phyloP scores from a whole-genome alignment of 805 yeast species.

The Diddensiella transvaalensis region DNA sequence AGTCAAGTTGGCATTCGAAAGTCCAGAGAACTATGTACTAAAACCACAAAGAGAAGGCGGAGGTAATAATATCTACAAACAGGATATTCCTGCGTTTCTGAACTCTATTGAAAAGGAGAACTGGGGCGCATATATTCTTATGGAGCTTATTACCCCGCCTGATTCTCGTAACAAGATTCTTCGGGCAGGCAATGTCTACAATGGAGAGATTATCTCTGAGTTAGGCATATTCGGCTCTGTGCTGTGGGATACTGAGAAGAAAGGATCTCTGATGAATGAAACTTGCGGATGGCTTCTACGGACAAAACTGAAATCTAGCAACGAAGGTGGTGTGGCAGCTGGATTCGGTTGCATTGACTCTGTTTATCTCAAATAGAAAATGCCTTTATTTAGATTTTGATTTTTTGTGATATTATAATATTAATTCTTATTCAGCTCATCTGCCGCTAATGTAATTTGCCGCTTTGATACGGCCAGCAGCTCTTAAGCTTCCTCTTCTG shows the following conservation, averaged over 20 bases:
- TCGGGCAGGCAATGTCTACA: slow-evolving; percentile 56
- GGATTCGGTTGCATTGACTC: slow-evolving; percentile 97
- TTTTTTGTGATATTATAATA: background rate
- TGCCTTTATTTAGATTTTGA: background rate
- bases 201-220: slow-evolving; percentile 83
- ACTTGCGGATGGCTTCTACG: slow-evolving; percentile 83
- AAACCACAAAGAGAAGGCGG: slow-evolving; percentile 99
- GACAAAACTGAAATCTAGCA: slow-evolving; percentile 79
- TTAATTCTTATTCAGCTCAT: background rate
- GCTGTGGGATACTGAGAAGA: slow-evolving; percentile 63
- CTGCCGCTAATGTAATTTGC: background rate
- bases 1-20: slow-evolving; percentile 58
- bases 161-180: slow-evolving; percentile 63
- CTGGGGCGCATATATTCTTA: slow-evolving; percentile 88
- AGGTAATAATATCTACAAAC: slow-evolving; percentile 88
- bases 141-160: slow-evolving; percentile 89
- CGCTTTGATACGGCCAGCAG: slow-evolving; percentile 1
- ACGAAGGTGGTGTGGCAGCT: slow-evolving; percentile 99
- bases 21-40: slow-evolving; percentile 71
- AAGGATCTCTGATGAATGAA: slow-evolving; percentile 57
- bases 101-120: slow-evolving; percentile 54
- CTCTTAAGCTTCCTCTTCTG: slow-evolving; percentile 3
- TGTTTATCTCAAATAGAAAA: slow-evolving; percentile 48
- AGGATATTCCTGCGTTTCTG: slow-evolving; percentile 76
- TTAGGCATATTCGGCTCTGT: slow-evolving; percentile 86